Conservation (phyloP, 2,329 filamentous ascomycete genomes). For the Hortaea werneckii region DNA sequence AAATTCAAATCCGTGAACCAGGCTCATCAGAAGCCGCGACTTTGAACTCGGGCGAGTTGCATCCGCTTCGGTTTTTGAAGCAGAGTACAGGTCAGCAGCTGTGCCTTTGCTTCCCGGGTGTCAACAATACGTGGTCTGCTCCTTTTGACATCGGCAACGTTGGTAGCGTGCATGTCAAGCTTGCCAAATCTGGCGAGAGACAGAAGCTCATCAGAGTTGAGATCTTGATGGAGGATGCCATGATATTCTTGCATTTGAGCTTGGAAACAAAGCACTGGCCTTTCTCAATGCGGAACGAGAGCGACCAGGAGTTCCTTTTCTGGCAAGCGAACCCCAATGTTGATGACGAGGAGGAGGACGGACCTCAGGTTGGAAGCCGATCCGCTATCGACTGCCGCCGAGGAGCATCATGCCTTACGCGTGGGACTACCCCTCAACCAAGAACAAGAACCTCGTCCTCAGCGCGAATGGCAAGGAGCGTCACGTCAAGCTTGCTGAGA, state of each 20-base stretch:
- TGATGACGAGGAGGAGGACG: slow-evolving; percentile 81
- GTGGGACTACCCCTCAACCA: slow-evolving; percentile 98
- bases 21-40: slow-evolving; percentile 79
- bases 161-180: slow-evolving; percentile 84
- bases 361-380: slow-evolving; percentile 78
- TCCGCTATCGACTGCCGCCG: slow-evolving; percentile 82
- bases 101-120: slow-evolving; percentile 81
- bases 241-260: slow-evolving; percentile 83
- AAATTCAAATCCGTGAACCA: slow-evolving; percentile 81
- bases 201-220: slow-evolving; percentile 83
- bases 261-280: slow-evolving; percentile 94
- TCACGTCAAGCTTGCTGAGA: slow-evolving; percentile 90
- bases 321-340: slow-evolving; percentile 89
- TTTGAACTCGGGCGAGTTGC: slow-evolving; percentile 65
- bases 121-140: slow-evolving; percentile 96
- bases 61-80: slow-evolving; percentile 83
- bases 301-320: slow-evolving; percentile 92
- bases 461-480: slow-evolving; percentile 69
- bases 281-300: slow-evolving; percentile 97
- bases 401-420: slow-evolving; percentile 99
- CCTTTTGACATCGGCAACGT: slow-evolving; percentile 96
- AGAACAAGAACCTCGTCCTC: slow-evolving; percentile 85
- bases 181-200: slow-evolving; percentile 79
- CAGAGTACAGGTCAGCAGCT: slow-evolving; percentile 77
- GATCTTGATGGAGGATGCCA: slow-evolving; percentile 83